Conservation (phyloP, 345 rosid genomes). For the Cardiospermum halicacabum region DNA sequence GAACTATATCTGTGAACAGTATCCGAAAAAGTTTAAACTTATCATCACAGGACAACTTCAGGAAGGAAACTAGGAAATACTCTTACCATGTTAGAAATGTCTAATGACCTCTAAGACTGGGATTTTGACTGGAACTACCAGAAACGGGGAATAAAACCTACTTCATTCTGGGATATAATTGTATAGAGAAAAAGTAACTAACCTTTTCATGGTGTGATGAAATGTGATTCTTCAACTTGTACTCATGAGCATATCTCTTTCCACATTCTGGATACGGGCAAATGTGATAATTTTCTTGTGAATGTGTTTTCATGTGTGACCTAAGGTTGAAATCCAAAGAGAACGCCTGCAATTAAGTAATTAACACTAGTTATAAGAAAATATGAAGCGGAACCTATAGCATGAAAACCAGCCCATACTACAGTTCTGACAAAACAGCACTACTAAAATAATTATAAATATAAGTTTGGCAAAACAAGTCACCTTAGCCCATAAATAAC, state of each 20-base stretch:
- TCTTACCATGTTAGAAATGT: background rate
- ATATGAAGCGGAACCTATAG: background rate
- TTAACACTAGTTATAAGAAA: slow-evolving; percentile 7
- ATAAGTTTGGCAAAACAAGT: slow-evolving; percentile 1
- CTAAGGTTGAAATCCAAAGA: slow-evolving; percentile 95
- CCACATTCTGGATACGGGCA: slow-evolving; percentile 92
- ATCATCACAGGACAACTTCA: background rate
- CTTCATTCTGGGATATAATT: background rate
- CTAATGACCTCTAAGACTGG: background rate
- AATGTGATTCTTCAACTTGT: slow-evolving; percentile 90
- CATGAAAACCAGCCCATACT: background rate
- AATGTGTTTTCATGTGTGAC: slow-evolving; percentile 98
- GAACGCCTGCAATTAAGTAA: slow-evolving; percentile 66
- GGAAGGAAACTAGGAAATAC: background rate
- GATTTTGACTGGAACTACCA: background rate
- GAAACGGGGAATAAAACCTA: slow-evolving; percentile 8
- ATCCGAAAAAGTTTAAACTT: background rate
- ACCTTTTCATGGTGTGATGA: slow-evolving; percentile 86
- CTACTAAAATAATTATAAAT: slow-evolving; percentile 4
- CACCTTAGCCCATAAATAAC: no score
- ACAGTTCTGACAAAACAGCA: background rate
- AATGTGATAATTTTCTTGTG: slow-evolving; percentile 94
- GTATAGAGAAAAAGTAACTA: slow-evolving; percentile 1
- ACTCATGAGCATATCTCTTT: slow-evolving; percentile 98
- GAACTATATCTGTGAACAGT: background rate